phyloP scores from a whole-genome alignment of 768 basidiomycete genomes.

The Steccherinum ochraceum region DNA sequence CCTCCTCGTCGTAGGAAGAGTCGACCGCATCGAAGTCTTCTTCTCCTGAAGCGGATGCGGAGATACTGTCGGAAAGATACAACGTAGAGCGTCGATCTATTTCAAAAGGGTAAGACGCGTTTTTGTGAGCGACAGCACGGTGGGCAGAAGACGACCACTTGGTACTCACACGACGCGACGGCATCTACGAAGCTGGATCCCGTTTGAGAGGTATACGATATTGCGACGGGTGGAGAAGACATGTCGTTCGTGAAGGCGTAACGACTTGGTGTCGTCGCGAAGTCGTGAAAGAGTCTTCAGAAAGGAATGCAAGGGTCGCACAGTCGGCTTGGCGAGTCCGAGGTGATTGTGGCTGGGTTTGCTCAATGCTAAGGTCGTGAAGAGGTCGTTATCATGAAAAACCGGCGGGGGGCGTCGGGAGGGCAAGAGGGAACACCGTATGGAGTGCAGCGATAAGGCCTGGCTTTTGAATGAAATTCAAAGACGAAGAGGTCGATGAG shows the following conservation, averaged over 20 bases:
- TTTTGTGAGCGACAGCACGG: too few relatives aligned
- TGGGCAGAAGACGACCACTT: not conserved
- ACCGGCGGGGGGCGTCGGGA: not conserved
- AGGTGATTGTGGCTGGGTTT: not conserved
- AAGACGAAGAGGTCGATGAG: not conserved
- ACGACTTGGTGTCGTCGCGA: too few relatives aligned
- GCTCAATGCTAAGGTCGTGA: constrained; percentile 6
- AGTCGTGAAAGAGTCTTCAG: not conserved
- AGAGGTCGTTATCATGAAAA: constrained; percentile 5
- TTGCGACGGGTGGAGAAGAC: constrained; percentile 14
- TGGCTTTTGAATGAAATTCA: not conserved
- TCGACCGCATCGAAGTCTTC: constrained; percentile 20
- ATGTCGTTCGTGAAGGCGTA: not conserved
- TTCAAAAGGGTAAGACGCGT: constrained; percentile 6
- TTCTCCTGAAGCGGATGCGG: constrained; percentile 38
- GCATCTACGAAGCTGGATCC: constrained; percentile 45
- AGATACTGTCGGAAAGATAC: constrained; percentile 54
- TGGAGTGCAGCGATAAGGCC: too few relatives aligned
- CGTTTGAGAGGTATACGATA: constrained; percentile 23
- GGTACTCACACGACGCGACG: constrained; percentile 50
- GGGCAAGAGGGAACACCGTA: too few relatives aligned
- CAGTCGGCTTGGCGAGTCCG: not conserved
- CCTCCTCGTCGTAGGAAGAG: constrained; percentile 13
- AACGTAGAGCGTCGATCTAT: constrained; percentile 67
- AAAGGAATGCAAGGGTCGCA: not conserved